Evolutionary conservation across 2,329 filamentous ascomycete genomes (phyloP).

Genomic region (Colletotrichum ledebouriae): DNA sequence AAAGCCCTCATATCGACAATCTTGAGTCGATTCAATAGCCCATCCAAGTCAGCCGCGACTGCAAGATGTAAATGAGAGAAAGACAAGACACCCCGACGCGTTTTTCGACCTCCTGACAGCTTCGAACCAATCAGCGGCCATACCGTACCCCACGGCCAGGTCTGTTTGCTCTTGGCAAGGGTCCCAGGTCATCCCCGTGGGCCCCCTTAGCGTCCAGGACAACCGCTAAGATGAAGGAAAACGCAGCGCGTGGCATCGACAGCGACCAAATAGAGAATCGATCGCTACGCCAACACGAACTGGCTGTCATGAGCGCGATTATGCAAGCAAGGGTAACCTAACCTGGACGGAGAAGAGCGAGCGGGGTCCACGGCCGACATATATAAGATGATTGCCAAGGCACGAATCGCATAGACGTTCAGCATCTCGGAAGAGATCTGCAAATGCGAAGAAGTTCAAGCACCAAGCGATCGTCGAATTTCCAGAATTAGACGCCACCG

Average conservation of each 20-base stretch:
- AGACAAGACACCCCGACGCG: conserved; percentile 8
- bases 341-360: conserved; percentile 6
- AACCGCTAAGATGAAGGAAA: conserved; percentile 16
- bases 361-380: background rate
- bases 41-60: conserved; percentile 2
- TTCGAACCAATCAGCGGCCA: conserved; percentile 24
- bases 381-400: background rate
- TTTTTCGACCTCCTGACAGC: conserved; percentile 18
- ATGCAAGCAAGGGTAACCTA: conserved; percentile 38
- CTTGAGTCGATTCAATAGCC: background rate
- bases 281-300: conserved; percentile 3
- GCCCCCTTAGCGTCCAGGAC: conserved; percentile 11
- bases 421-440: background rate
- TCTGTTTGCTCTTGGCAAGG: conserved; percentile 28
- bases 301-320: conserved; percentile 19
- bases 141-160: background rate
- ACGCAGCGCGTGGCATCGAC: conserved; percentile 15
- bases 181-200: conserved; percentile 22
- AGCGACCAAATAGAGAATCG: background rate
- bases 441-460: background rate
- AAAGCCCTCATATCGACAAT: conserved; percentile 1
- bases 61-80: conserved; percentile 19
- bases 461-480: conserved; percentile 3
- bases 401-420: background rate
- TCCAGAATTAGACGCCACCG: background rate